Evolutionary conservation across 2,329 filamentous ascomycete species (phyloP), one percentile per base, ranked within the genome.

Genomic region (Acarospora socialis): DNA sequence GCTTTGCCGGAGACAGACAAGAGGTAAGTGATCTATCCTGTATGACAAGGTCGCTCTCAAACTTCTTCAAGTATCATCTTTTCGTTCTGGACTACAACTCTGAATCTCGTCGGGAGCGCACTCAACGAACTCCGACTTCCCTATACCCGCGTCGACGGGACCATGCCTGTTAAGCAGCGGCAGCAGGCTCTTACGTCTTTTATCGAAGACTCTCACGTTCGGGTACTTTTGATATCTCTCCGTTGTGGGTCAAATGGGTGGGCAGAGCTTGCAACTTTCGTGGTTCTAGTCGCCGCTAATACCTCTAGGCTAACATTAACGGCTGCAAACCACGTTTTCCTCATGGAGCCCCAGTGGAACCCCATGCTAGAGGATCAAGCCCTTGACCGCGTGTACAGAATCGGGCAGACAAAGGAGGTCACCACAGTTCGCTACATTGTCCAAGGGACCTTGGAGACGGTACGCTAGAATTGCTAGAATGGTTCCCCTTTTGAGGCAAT

Each of bases 291-390:
- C 28, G n/a, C 22, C 9, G 14, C 21, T 16, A 38, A 35, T 7
- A 40, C 16, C 16, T 12, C 0, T n/a, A 64, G 61, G 0, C 47
- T 67, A 5, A 64, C 61, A 0, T 45, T 69, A 0, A 67, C 63
- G 0, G 58, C 49, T 1, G 64, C 65, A 1, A 60, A 61, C 0
- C 50, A 59, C 2, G 61, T 57, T 0, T 65, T 65, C 28, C 51
- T 68, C 0, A 57, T 68, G 49, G 65, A 70, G 32, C 64, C 65
- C 0, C 63, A 67, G n/a, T 57, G 60, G 55, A 65, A 62, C 12
- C 59, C 57, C 1, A 57, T 54, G 0, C 27, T 61, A 0, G 57
- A 64, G 38, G 59, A 62, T 3, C 58, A 63, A 38, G 59, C 59
- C 1, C 41, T 64, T 1, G 54, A 55, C 1, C 46, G 57, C 8